Evolutionary conservation across 2,329 filamentous ascomycete species (phyloP).

Genomic region (Alternaria consortialis): DNA sequence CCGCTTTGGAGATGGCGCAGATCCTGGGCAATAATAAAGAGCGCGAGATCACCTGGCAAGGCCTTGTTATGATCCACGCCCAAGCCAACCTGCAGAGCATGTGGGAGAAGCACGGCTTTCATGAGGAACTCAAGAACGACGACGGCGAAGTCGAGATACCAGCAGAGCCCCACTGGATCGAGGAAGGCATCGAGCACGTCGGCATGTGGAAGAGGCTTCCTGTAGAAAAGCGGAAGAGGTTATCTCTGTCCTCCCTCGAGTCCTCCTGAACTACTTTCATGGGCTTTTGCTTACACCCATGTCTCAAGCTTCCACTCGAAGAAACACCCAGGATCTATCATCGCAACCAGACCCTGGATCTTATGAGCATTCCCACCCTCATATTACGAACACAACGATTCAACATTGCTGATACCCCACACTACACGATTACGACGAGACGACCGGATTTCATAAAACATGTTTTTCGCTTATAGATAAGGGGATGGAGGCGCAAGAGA

Average conservation of each 20-base stretch:
- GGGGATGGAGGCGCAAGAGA: background rate
- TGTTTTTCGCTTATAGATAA: slow-evolving; percentile 5
- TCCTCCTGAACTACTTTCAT: background rate
- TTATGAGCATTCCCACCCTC: background rate
- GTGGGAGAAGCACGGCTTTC: slow-evolving; percentile 79
- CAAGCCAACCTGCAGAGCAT: slow-evolving; percentile 71
- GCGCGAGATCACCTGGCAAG: slow-evolving; percentile 69
- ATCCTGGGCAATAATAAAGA: slow-evolving; percentile 54
- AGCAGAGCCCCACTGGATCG: slow-evolving; percentile 67
- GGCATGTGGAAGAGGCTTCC: slow-evolving; percentile 75
- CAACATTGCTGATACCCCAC: slow-evolving; percentile 15
- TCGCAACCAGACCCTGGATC: background rate
- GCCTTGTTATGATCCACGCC: slow-evolving; percentile 81
- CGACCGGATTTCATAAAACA: background rate
- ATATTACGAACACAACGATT: background rate
- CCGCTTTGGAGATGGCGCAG: slow-evolving; percentile 54
- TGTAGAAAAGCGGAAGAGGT: slow-evolving; percentile 22
- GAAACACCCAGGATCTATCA: background rate
- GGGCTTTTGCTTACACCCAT: background rate
- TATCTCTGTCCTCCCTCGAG: slow-evolving; percentile 21
- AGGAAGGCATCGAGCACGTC: slow-evolving; percentile 85
- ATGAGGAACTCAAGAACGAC: slow-evolving; percentile 74
- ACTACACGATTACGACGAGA: slow-evolving; percentile 8
- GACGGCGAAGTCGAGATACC: slow-evolving; percentile 40
- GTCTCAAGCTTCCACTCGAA: background rate